A percentile compares a stretch with the other conserved stretches of the same genome.
phyloP scores from a whole-genome alignment of 1,284 basidiomycete species.

The Mycena citricolor region DNA sequence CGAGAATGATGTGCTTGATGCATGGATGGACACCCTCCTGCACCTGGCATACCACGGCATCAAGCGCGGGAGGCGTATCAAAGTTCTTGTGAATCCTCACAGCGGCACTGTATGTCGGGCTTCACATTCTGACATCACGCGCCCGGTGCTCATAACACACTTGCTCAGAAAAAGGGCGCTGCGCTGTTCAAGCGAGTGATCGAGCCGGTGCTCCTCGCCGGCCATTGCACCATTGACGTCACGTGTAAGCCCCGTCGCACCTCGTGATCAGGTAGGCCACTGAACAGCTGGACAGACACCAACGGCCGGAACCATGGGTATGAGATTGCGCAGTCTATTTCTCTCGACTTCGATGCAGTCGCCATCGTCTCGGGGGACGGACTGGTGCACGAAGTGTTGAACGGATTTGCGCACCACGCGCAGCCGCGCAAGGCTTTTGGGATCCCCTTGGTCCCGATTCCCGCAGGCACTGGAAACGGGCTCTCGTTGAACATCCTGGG shows the following conservation, averaged over 20 bases:
- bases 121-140: neutral
- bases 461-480: conserved; percentile 86
- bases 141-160: neutral
- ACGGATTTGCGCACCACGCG: conserved; percentile 80
- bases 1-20: conserved; percentile 17
- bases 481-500: conserved; percentile 76
- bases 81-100: conserved; percentile 75
- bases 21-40: conserved; percentile 18
- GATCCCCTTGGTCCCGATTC: conserved; percentile 83
- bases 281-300: conserved; percentile 48
- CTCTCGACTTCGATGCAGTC: conserved; percentile 66
- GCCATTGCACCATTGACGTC: conserved; percentile 58
- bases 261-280: neutral
- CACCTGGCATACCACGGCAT: conserved; percentile 21
- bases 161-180: conserved; percentile 58
- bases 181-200: conserved; percentile 58
- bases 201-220: conserved; percentile 71
- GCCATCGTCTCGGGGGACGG: conserved; percentile 81
- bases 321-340: conserved; percentile 56
- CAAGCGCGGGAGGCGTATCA: conserved; percentile 40
- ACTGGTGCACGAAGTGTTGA: conserved; percentile 82
- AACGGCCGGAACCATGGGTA: conserved; percentile 61
- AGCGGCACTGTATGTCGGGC: conserved; percentile 56
- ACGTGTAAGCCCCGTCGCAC: conserved; percentile 37
- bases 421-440: conserved; percentile 71